Base-by-base conservation (phyloP, 2,329 filamentous ascomycete genomes). In the Aspergillus felis region DNA sequence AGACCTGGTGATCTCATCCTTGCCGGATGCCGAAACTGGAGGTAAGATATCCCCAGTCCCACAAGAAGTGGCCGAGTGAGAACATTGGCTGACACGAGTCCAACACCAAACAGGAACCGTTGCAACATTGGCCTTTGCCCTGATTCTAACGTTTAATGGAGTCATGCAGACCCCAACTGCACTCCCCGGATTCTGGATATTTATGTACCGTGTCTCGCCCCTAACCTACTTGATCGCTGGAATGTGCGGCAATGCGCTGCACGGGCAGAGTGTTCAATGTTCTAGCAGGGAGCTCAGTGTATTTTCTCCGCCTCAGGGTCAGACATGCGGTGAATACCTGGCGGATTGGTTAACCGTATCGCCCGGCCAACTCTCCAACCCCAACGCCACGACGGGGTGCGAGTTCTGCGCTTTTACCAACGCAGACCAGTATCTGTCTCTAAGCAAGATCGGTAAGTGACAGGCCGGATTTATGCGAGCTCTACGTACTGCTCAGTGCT, bases 111-210 rank as follows among this genome's bases (percentile, higher is more conserved):
- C 29, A 32, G 29, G 29, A 32, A 90, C 91, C 72, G 77, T 93
- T 57, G 88, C 87, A 66, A 89, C 90, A 65, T 72, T 92, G 59
- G 76, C 89, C 62, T 92, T 92, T 77, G 84, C 91, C 0, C 91
- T 96, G 69, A 91, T 89, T 0, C 95, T 96, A 69, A 79, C 92
- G 5, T 85, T 94, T 44, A 83, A 82, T 22, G 89, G 85, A 22
- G 78, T 96, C 3, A 89, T 82, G 88, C 53, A 87, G 87, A 68
- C 85, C 81, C 1, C 58, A 73, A 0, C 83, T 89, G 51, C 65
- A 66, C 1, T 96, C 87, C 76, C 87, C 84, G 6, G 66, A 69
- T 52, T 90, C 89, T 74, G 92, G 96, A 74, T 83, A 81, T 65
- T 84, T 63, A 82, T 83, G 73, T 83, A 78, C 90, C 47, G 72